Evolutionary conservation across 176 grass and related monocot species (phyloP).

Genomic region (Rhynchospora tenuis): DNA sequence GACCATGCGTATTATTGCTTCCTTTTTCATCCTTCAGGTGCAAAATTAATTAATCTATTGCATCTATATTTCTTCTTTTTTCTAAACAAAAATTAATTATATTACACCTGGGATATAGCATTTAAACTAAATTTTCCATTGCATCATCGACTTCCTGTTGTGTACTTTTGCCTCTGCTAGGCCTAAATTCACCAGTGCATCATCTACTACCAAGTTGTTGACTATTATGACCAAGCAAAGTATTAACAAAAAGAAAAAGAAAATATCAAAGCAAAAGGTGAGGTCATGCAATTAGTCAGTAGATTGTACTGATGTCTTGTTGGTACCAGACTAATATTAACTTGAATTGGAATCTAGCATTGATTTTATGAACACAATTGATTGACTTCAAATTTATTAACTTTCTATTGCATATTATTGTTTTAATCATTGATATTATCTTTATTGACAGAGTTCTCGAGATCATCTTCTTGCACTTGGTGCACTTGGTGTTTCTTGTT

Average conservation of each 20-base stretch:
- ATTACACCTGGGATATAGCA: background rate
- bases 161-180: background rate
- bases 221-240: background rate
- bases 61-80: background rate
- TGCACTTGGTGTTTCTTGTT: slow-evolving; percentile 50
- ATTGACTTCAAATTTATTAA: background rate
- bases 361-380: background rate
- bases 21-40: slow-evolving; percentile 77
- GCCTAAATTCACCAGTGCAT: background rate
- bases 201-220: background rate
- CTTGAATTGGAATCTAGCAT: background rate
- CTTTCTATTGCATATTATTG: slow-evolving; percentile 8
- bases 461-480: slow-evolving; percentile 65
- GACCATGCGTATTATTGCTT: slow-evolving; percentile 76
- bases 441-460: slow-evolving; percentile 68
- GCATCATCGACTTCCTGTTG: background rate
- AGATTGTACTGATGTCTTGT: background rate
- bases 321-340: background rate
- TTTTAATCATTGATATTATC: slow-evolving; percentile 12
- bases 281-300: background rate
- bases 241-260: background rate
- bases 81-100: background rate
- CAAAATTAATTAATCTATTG: background rate
- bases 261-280: background rate
- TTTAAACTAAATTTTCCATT: background rate